Conservation (phyloP, 306 rosid species). For the Inga oerstediana region DNA sequence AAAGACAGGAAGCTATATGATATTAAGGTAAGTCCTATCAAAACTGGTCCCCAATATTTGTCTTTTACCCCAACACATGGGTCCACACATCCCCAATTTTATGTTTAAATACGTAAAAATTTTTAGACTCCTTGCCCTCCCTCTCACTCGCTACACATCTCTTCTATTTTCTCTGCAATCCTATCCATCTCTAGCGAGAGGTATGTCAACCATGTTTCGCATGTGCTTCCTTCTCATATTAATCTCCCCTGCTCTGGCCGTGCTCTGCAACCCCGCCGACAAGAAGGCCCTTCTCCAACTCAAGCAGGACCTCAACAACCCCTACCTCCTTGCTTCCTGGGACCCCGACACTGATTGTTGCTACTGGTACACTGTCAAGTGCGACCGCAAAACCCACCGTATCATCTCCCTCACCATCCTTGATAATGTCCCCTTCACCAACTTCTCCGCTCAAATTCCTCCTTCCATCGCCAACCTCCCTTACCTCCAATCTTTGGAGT, state of each 20-base stretch:
- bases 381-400: constrained; percentile 63
- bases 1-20: too few relatives aligned
- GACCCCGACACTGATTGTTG: constrained; percentile 70
- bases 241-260: constrained; percentile 41
- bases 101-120: too few relatives aligned
- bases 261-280: constrained; percentile 68
- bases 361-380: constrained; percentile 59
- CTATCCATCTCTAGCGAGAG: background rate
- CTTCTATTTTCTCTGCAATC: background rate
- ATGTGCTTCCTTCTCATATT: constrained; percentile 16
- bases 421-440: constrained; percentile 29
- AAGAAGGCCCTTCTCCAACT: constrained; percentile 68
- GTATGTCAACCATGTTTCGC: background rate
- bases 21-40: too few relatives aligned
- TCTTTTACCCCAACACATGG: too few relatives aligned
- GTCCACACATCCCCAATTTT: too few relatives aligned
- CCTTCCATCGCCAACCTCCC: constrained; percentile 73
- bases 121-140: too few relatives aligned
- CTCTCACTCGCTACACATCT: too few relatives aligned
- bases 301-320: constrained; percentile 69
- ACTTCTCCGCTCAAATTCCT: constrained; percentile 60
- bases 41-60: too few relatives aligned
- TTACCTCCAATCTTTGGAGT: constrained; percentile 44
- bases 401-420: constrained; percentile 55
- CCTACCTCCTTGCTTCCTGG: constrained; percentile 69